Evolutionary conservation across 495 filamentous ascomycete species (phyloP).

Genomic region (Lasiosphaeris hirsuta): DNA sequence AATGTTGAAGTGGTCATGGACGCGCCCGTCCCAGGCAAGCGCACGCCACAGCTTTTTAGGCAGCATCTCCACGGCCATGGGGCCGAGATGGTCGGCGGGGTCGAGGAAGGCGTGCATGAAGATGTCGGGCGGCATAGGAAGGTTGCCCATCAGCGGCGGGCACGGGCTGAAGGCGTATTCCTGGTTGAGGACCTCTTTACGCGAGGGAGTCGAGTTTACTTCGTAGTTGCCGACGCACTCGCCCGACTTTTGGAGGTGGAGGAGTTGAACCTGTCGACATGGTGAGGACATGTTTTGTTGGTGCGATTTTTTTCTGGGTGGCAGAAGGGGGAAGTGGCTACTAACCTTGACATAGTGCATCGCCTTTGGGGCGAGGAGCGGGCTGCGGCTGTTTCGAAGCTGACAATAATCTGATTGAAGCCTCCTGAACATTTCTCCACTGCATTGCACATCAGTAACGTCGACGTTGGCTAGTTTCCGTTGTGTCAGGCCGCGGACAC

Average conservation of each 20-base stretch:
- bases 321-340: too few relatives aligned
- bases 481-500: neutral
- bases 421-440: slow-evolving; percentile 5
- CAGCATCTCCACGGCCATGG: slow-evolving; percentile 11
- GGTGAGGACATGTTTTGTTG: too few relatives aligned
- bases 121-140: slow-evolving; percentile 13
- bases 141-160: neutral
- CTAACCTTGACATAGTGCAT: slow-evolving; percentile 18
- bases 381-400: neutral
- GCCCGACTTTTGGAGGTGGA: slow-evolving; percentile 10
- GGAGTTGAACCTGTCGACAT: slow-evolving; percentile 14
- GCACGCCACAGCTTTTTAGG: slow-evolving; percentile 10
- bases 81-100: slow-evolving; percentile 7
- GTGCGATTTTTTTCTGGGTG: too few relatives aligned
- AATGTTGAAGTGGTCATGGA: neutral
- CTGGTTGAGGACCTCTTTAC: slow-evolving; percentile 5
- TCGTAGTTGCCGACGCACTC: slow-evolving; percentile 9
- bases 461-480: slow-evolving; percentile 16
- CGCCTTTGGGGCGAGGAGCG: slow-evolving; percentile 11
- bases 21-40: neutral
- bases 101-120: slow-evolving; percentile 16
- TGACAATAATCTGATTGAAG: slow-evolving; percentile 8
- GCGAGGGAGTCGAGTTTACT: slow-evolving; percentile 7
- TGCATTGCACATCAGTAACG: slow-evolving; percentile 10
- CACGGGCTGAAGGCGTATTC: slow-evolving; percentile 13